Conservation (phyloP, 2,329 filamentous ascomycete species). For the Akanthomyces muscarius region DNA sequence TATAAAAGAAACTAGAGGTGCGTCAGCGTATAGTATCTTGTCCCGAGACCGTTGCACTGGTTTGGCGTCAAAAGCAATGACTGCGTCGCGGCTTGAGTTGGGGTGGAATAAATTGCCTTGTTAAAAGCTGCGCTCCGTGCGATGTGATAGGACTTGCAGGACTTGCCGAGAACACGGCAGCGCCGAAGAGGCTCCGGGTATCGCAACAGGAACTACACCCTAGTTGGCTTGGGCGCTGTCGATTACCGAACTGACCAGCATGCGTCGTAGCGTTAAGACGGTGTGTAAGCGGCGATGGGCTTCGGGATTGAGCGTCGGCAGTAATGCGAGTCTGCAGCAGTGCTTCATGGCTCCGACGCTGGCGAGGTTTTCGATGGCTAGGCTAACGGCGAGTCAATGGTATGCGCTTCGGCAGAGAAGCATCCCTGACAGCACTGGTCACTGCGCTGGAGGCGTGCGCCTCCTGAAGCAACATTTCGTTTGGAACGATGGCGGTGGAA, state of each 20-base stretch:
- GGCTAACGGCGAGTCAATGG: not conserved
- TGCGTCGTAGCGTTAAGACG: not conserved
- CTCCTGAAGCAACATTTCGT: not conserved
- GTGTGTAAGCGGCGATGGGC: not conserved
- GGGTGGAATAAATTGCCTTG: not conserved
- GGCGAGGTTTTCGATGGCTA: not conserved
- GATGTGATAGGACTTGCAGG: not conserved
- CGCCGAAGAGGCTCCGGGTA: constrained; percentile 1
- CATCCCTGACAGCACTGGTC: not conserved
- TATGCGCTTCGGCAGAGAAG: not conserved
- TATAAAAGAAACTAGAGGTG: constrained; percentile 6
- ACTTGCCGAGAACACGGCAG: not conserved
- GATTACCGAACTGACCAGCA: not conserved
- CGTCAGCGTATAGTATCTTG: not conserved
- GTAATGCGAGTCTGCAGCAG: not conserved
- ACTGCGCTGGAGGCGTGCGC: not conserved
- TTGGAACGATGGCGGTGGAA: not conserved
- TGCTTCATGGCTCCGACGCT: not conserved
- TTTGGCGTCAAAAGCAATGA: constrained; percentile 11
- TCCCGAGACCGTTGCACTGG: constrained; percentile 10
- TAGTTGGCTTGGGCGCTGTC: not conserved
- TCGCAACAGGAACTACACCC: not conserved
- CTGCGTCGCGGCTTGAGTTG: not conserved
- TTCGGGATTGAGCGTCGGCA: not conserved
- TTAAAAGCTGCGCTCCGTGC: not conserved